phyloP scores from a whole-genome alignment of 495 filamentous ascomycete genomes.

The Lepraria neglecta region DNA sequence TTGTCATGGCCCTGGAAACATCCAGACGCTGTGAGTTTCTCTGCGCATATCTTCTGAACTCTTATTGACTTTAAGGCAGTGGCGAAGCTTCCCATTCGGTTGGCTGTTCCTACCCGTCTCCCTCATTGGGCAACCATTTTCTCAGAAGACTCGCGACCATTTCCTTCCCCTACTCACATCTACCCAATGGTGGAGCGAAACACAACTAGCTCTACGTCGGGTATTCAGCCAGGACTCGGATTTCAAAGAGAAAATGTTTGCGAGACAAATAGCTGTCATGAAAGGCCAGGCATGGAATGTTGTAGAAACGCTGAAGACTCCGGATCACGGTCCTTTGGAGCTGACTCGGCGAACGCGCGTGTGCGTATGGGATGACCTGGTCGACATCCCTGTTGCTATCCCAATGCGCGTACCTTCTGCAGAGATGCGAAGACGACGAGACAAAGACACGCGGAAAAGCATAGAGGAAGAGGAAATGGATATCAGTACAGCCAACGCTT shows the following conservation, averaged over 20 bases:
- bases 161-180: conserved; percentile 92
- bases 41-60: not conserved
- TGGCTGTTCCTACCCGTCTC: conserved; percentile 98
- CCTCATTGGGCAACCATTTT: conserved; percentile 92
- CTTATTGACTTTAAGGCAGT: conserved; percentile 37
- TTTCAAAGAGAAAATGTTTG: conserved; percentile 98
- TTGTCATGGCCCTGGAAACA: conserved; percentile 99
- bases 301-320: conserved; percentile 87
- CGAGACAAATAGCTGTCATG: conserved; percentile 93
- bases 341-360: conserved; percentile 83
- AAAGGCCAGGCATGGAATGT: conserved; percentile 99
- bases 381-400: conserved; percentile 89
- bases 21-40: conserved; percentile 69
- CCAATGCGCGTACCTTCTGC: conserved; percentile 74
- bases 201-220: conserved; percentile 72
- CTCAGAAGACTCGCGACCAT: conserved; percentile 82
- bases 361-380: conserved; percentile 96
- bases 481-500: conserved; percentile 67
- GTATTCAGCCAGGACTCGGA: conserved; percentile 88
- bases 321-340: conserved; percentile 89
- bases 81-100: conserved; percentile 91
- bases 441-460: conserved; percentile 34
- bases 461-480: conserved; percentile 78
- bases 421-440: conserved; percentile 62
- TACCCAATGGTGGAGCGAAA: conserved; percentile 93